Evolutionary conservation across 345 rosid genomes (phyloP), one percentile per base, ranked within the genome.

Genomic region (Laguncularia racemosa): DNA sequence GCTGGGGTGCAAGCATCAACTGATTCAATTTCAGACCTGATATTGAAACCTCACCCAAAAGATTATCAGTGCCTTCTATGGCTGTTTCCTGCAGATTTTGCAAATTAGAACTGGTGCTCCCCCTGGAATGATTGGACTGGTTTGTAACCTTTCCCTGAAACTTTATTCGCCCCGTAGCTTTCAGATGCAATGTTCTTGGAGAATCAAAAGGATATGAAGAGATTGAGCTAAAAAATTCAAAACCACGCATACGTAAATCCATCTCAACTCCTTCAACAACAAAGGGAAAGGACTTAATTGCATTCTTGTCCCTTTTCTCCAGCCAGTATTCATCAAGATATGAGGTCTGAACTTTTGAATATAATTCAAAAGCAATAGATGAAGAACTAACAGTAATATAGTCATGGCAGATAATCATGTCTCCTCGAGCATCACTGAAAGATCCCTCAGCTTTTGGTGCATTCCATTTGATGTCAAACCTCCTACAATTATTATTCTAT

Each of bases 391-490:
- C 68, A 46, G 82, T 89, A 23, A 92, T 84, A 58, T 71, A 80
- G 71, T 92, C 95, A 80, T 85, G 93, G 56, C 91, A 83, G 77
- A 92, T 86, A 76, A 92, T 69, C 52, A 92, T 83, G 76, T 86
- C 95, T 66, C 98, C 98, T 69, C 98, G 89, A 76, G 96, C 96
- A 80, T 92, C 98, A 66, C 74, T 73, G 61, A 92, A 84, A 61
- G 96, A 92, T 59, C 96, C 96, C 83, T 89, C 95, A 50, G 96
- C 98, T 77, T 92, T 89, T 67, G 98, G 93, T 62, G 98, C 98
- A 52, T 73, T 79, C 98, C 95, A 92, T 71, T 84, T 92, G 71
- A 89, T 80, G 66, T 89, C 96, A 76, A 92, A 92, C 80, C 96
- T 89, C 91, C 98, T 92, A 66, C 49, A 57, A 44, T 57, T 65